phyloP scores from a whole-genome alignment of 495 filamentous ascomycete genomes.

The Penicillium daleae region DNA sequence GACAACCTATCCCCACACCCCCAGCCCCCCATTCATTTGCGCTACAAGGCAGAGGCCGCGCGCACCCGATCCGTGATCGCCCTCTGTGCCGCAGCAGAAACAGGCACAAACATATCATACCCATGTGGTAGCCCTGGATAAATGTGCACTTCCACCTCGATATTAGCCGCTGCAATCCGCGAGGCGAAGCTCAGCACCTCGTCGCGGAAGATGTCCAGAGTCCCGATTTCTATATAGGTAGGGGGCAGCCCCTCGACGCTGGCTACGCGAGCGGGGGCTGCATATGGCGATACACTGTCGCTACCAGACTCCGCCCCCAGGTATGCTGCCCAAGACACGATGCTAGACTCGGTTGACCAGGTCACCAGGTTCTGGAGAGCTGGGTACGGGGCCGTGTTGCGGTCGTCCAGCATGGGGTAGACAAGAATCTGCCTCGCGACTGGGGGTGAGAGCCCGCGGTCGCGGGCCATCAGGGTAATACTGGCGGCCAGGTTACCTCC shows the following conservation, averaged over 20 bases:
- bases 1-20: neutral
- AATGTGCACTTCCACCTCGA: constrained; percentile 31
- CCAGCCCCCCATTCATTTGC: neutral
- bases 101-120: constrained; percentile 29
- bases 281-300: constrained; percentile 28
- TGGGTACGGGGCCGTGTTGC: constrained; percentile 14
- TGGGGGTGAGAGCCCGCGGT: constrained; percentile 40
- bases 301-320: constrained; percentile 27
- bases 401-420: constrained; percentile 54
- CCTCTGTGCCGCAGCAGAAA: constrained; percentile 13
- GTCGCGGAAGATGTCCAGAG: constrained; percentile 30
- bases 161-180: constrained; percentile 24
- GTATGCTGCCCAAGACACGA: constrained; percentile 29
- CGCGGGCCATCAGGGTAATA: constrained; percentile 48
- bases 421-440: constrained; percentile 52
- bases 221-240: constrained; percentile 34
- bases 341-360: constrained; percentile 40
- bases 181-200: constrained; percentile 24
- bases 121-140: constrained; percentile 31
- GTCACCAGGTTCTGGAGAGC: constrained; percentile 19
- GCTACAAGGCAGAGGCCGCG: neutral
- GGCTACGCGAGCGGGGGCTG: constrained; percentile 26
- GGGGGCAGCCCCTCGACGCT: constrained; percentile 30
- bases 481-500: constrained; percentile 56
- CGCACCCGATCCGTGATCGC: constrained; percentile 16